Evolutionary conservation across 352 stramenopile species (phyloP).

Genomic region (Phytophthora aleatoria): DNA sequence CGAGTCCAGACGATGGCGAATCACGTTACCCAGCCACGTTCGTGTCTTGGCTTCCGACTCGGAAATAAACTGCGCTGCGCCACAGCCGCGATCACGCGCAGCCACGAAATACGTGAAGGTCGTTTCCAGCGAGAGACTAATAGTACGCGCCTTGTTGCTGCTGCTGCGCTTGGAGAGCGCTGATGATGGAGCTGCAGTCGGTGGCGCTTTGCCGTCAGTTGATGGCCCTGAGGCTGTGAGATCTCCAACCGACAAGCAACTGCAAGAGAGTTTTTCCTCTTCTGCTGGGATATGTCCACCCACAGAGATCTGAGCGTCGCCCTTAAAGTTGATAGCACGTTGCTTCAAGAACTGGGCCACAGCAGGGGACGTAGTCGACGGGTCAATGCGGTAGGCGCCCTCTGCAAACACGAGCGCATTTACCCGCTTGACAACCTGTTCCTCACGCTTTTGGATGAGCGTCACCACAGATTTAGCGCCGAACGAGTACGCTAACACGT

Average conservation of each 20-base stretch:
- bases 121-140: constrained; percentile 71
- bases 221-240: constrained; percentile 35
- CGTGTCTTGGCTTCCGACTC: constrained; percentile 63
- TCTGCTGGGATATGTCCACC: constrained; percentile 53
- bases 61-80: constrained; percentile 59
- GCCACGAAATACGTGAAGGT: constrained; percentile 78
- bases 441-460: constrained; percentile 67
- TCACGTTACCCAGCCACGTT: constrained; percentile 69
- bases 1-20: constrained; percentile 67
- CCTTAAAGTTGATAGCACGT: constrained; percentile 80
- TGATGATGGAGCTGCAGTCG: constrained; percentile 30
- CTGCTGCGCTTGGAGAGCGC: constrained; percentile 48
- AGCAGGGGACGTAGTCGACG: constrained; percentile 48
- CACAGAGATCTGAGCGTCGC: constrained; percentile 46
- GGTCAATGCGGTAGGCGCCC: constrained; percentile 63
- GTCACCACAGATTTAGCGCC: constrained; percentile 72
- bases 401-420: constrained; percentile 75
- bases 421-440: constrained; percentile 56
- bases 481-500: constrained; percentile 73
- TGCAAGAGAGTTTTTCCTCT: constrained; percentile 69
- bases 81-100: constrained; percentile 57
- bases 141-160: constrained; percentile 80
- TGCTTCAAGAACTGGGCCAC: constrained; percentile 68
- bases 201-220: constrained; percentile 25
- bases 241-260: constrained; percentile 67